A percentile compares a stretch with the other conserved stretches of the same genome.
Evolutionary conservation across 768 basidiomycete genomes (phyloP).

Genomic region (Agaricus subrufescens): DNA sequence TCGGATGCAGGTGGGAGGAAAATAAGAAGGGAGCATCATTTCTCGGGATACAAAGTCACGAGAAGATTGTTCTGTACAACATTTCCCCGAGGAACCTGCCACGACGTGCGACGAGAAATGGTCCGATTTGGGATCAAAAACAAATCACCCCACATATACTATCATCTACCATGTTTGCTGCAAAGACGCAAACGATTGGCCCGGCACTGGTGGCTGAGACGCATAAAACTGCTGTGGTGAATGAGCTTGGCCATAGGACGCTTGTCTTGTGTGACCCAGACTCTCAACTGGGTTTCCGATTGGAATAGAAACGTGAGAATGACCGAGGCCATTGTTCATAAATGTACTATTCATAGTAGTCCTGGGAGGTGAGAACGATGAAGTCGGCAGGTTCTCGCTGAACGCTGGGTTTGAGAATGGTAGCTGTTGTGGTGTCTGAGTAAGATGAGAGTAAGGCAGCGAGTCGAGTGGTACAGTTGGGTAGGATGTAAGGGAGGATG

Average conservation of each 20-base stretch:
- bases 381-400: not conserved
- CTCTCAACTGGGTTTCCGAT: not conserved
- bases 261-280: conserved; percentile 1
- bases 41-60: not conserved
- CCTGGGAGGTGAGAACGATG: not conserved
- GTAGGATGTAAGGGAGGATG: not conserved
- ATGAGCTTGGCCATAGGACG: not conserved
- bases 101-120: too few species aligned
- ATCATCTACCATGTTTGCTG: conserved; percentile 3
- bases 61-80: not conserved
- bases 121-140: too few species aligned
- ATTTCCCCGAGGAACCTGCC: not conserved
- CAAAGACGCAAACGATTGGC: conserved; percentile 7
- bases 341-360: not conserved
- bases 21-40: not conserved
- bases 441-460: not conserved
- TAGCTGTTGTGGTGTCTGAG: not conserved
- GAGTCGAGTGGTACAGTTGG: conserved; percentile 1
- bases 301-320: not conserved
- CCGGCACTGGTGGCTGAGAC: not conserved
- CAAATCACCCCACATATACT: too few species aligned
- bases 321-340: not conserved
- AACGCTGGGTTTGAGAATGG: not conserved
- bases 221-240: conserved; percentile 1
- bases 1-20: not conserved